Conservation (phyloP, 176 grass and related monocot species). For the Ampelocalamus luodianensis region DNA sequence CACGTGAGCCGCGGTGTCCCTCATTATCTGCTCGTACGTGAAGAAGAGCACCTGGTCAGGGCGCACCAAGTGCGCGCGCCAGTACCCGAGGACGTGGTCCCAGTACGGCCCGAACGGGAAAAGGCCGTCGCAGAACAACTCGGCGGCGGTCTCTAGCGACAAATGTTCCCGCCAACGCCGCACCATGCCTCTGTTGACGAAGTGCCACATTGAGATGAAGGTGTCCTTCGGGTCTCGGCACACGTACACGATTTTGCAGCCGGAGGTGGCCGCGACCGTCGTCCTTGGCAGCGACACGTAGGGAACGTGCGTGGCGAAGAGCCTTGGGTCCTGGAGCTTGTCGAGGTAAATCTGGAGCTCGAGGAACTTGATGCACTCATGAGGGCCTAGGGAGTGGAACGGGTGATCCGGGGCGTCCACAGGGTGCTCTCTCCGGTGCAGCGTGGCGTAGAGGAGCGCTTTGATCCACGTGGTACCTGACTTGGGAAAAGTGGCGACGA, state of each 20-base stretch:
- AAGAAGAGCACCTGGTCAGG: conserved; percentile 43
- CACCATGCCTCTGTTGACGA: not conserved
- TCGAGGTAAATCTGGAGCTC: conserved; percentile 36
- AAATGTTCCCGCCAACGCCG: not conserved
- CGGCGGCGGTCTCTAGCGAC: not conserved
- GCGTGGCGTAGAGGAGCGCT: conserved; percentile 30
- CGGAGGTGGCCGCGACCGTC: not conserved
- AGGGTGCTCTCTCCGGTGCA: conserved; percentile 28
- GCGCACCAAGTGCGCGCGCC: not conserved
- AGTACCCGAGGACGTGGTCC: conserved; percentile 45
- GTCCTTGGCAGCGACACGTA: conserved; percentile 25
- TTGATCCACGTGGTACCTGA: conserved; percentile 45
- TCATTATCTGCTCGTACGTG: conserved; percentile 35
- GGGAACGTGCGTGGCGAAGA: conserved; percentile 46
- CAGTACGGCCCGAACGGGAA: conserved; percentile 27
- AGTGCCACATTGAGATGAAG: conserved; percentile 13
- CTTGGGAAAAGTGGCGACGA: conserved; percentile 43
- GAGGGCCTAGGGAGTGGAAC: conserved; percentile 14
- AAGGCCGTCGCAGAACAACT: conserved; percentile 10
- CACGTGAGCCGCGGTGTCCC: not conserved
- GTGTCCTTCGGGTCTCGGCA: conserved; percentile 43
- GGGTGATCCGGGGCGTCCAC: conserved; percentile 8
- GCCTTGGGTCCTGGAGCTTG: conserved; percentile 31
- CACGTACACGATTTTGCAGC: conserved; percentile 38
- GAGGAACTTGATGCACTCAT: conserved; percentile 35